Conservation (phyloP, 2,329 filamentous ascomycete species). For the Neocatenulostroma microsporum region DNA sequence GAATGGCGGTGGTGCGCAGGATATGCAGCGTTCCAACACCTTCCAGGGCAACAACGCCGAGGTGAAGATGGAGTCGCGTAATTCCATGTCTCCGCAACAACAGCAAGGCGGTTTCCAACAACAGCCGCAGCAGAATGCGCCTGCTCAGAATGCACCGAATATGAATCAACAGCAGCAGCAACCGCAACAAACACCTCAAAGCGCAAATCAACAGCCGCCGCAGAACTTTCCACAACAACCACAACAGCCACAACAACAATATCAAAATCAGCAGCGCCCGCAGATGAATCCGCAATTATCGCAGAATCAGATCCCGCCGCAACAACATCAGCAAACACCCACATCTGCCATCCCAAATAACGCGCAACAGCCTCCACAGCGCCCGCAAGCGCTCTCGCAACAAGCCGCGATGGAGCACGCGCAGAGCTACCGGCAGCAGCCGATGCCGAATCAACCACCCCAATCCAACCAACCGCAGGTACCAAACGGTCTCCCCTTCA, state of each 20-base stretch:
- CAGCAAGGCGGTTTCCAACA: conserved; percentile 9
- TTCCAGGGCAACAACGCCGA: conserved; percentile 8
- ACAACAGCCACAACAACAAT: conserved; percentile 20
- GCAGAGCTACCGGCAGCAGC: conserved; percentile 25
- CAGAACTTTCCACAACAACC: conserved; percentile 27
- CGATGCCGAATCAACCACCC: conserved; percentile 12
- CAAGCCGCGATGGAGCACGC: conserved; percentile 38
- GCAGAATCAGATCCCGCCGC: conserved; percentile 16
- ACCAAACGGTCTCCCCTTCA: conserved; percentile 20
- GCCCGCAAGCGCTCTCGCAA: conserved; percentile 34
- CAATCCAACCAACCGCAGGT: conserved; percentile 10
- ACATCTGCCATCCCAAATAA: conserved; percentile 21
- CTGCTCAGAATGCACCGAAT: conserved; percentile 10
- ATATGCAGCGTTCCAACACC: conserved; percentile 10
- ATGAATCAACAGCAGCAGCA: conserved; percentile 21
- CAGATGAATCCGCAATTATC: conserved; percentile 17
- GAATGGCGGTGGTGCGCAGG: conserved; percentile 4
- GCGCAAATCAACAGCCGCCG: conserved; percentile 17
- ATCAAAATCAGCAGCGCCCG: conserved; percentile 16
- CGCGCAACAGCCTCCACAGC: conserved; percentile 15
- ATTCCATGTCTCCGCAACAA: conserved; percentile 6
- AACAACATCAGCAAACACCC: conserved; percentile 27
- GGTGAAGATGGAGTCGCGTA: conserved; percentile 12
- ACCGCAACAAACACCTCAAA: conserved; percentile 11
- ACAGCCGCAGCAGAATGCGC: conserved; percentile 12